phyloP scores from a whole-genome alignment of 2,329 filamentous ascomycete species.

The Colletotrichum acutatum region DNA sequence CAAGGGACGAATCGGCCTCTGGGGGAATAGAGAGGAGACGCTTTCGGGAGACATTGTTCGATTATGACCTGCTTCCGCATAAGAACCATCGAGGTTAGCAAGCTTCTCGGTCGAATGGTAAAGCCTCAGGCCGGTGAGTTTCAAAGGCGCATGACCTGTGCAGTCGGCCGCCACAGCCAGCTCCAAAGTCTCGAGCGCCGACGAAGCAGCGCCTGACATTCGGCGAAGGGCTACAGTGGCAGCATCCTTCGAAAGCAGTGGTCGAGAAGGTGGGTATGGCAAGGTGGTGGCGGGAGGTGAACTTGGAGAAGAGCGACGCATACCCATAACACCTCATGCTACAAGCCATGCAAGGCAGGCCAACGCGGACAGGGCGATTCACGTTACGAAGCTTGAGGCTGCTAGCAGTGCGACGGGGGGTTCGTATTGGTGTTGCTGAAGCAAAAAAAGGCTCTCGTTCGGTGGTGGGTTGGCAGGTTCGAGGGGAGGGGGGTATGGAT shows the following conservation, averaged over 20 bases:
- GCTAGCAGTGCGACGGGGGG: background rate
- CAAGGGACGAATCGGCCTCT: slow-evolving; percentile 91
- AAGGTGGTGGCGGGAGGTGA: slow-evolving; percentile 44
- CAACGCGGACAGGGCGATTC: slow-evolving; percentile 16
- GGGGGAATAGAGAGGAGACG: slow-evolving; percentile 83
- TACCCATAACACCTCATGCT: slow-evolving; percentile 56
- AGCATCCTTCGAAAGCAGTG: background rate
- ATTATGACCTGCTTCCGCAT: slow-evolving; percentile 52
- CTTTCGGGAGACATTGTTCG: slow-evolving; percentile 77
- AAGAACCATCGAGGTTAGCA: slow-evolving; percentile 28
- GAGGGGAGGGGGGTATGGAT: background rate
- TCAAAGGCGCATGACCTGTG: slow-evolving; percentile 3
- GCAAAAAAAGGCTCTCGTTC: background rate
- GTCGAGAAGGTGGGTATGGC: slow-evolving; percentile 26
- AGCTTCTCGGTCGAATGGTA: slow-evolving; percentile 7
- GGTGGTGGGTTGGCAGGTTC: slow-evolving; percentile 13
- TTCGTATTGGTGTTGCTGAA: background rate
- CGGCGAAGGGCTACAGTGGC: background rate
- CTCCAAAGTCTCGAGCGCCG: background rate
- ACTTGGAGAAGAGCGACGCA: slow-evolving; percentile 41
- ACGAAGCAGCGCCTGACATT: background rate
- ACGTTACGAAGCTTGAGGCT: slow-evolving; percentile 9
- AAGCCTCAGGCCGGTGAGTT: slow-evolving; percentile 8
- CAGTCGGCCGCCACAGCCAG: slow-evolving; percentile 21
- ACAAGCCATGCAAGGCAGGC: slow-evolving; percentile 28